Evolutionary conservation across 1,139 yeast species (phyloP).

Genomic region (Lodderomyces theae): DNA sequence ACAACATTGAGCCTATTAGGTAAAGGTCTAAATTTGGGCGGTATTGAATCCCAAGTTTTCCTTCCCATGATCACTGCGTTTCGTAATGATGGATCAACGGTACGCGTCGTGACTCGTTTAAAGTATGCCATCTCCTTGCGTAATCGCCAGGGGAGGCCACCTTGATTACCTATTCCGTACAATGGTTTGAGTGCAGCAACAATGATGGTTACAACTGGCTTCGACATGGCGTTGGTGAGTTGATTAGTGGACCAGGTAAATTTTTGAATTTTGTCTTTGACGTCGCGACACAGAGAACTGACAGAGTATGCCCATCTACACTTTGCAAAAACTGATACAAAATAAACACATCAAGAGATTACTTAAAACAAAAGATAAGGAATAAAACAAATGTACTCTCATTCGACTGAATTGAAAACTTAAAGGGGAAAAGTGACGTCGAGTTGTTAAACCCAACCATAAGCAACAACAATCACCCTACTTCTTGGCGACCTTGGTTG

Average conservation of each 20-base stretch:
- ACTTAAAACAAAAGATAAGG: not conserved
- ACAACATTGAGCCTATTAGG: constrained; percentile 74
- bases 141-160: constrained; percentile 85
- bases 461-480: not conserved
- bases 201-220: constrained; percentile 49
- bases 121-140: constrained; percentile 84
- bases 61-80: constrained; percentile 97
- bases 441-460: not conserved
- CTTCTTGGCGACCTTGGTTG: constrained; percentile 3
- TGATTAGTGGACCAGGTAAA: not conserved
- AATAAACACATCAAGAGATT: not conserved
- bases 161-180: constrained; percentile 81
- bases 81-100: constrained; percentile 26
- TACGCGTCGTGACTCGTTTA: constrained; percentile 61
- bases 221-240: not conserved
- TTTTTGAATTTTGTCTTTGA: not conserved
- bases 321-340: no score
- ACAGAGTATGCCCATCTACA: not conserved
- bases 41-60: constrained; percentile 94
- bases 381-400: constrained; percentile 1
- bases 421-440: not conserved
- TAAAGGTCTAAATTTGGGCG: constrained; percentile 77
- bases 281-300: not conserved
- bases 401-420: constrained; percentile 2
- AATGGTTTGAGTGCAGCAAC: constrained; percentile 85